Base-by-base conservation (phyloP, 2,329 filamentous ascomycete species). In the Achaetomium macrosporum region DNA sequence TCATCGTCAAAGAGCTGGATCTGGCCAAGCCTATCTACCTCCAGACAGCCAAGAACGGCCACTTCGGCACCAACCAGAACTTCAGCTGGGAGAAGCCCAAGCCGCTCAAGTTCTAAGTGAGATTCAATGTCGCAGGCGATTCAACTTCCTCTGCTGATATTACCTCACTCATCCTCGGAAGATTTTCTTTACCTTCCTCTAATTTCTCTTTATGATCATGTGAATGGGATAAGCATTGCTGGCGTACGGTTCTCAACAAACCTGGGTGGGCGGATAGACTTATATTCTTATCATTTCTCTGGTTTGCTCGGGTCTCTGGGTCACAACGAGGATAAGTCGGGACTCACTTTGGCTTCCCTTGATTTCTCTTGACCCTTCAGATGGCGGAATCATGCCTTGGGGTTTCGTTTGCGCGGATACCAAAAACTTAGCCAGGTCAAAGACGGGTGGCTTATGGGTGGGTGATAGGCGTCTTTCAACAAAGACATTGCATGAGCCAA, bases 71-170 rank as follows among this genome's bases (percentile, higher is more conserved):
- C 76, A 93, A 96, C 88, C 93, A 96, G 83, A 79, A 74, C 74
- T 99, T 99, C 83, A 84, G 79, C 76, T 99, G 93, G 93, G 93
- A 99, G 85, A 83, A 97, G 84, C 92, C 93, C 69, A 96, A 96
- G 88, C 67, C 79, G 64, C 88, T 99, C 69, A 91, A 88, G 76
- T 87, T 89, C 76, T 97, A 96, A 83, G 72, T 62, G 58, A 49
- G 55, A 57, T 53, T 53, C 47, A 45, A 36, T 59, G 47, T 62
- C 58, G 61, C 62, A 61, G 60, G 56, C 61, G 64, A 65, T 64
- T 66, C 64, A 65, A 66, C 64, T 64, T 66, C 65, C 50, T 50
- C 51, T 62, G 61, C 52, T 53, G 57, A 61, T 59, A 53, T 50
- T 31, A 53, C 63, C 61, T 58, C 54, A 46, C 56, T 58, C 50